Conservation (phyloP, 2,329 filamentous ascomycete species). For the Corinectria fuckeliana region DNA sequence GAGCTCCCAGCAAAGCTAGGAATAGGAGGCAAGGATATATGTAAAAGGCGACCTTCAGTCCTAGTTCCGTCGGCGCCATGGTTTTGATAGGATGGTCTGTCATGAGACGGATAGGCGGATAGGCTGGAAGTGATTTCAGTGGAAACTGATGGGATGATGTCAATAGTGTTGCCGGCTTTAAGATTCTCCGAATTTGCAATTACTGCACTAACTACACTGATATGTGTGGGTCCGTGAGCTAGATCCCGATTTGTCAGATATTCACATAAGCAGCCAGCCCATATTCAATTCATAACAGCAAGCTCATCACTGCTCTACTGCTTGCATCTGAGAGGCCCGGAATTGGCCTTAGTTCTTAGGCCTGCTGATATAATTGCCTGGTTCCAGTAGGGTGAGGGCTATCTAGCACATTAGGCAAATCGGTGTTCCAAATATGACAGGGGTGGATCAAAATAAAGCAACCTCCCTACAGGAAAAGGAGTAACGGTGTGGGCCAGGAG, state of each 20-base stretch:
- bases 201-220: background rate
- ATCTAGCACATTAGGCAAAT: no score
- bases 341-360: no score
- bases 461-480: no score
- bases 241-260: background rate
- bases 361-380: no score
- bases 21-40: conserved; percentile 50
- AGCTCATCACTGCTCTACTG: no score
- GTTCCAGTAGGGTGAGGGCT: no score
- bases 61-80: conserved; percentile 46
- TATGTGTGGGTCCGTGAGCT: background rate
- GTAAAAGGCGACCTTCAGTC: conserved; percentile 49
- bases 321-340: no score
- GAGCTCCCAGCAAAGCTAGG: conserved; percentile 43
- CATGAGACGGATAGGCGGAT: background rate
- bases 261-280: background rate
- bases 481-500: no score
- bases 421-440: no score
- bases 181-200: background rate
- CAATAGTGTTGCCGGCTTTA: background rate
- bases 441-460: no score
- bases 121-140: background rate
- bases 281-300: no score
- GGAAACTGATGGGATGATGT: background rate
- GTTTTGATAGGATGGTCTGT: background rate